Evolutionary conservation across 805 yeast genomes (phyloP), one percentile per base, ranked within the genome.

Genomic region (Ogataea degrootiae): DNA sequence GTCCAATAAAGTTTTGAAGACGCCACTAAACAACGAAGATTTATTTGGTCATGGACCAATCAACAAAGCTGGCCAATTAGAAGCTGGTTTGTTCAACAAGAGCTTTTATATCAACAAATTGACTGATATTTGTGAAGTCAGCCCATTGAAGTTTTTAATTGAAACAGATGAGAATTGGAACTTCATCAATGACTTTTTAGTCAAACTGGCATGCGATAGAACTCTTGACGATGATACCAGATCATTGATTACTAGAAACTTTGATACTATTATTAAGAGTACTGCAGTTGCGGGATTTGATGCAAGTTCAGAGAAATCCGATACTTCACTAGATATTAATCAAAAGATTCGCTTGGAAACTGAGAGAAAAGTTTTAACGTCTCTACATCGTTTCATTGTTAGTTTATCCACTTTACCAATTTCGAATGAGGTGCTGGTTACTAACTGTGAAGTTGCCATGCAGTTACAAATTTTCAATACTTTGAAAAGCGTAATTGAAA

Each of bases 401-500:
- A 65, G 65, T 1, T 60, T 84, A 37, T 64, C 76, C 14, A 55
- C 61, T 1, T 58, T 74, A 12, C 67, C 66, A 0, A 37, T 51
- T 46, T 70, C 80, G 1, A 57, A 59, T 19, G 82, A 77, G 51
- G 55, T 72, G 9, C 57, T 75, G 45, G 63, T 78, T 1, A 68
- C 78, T 46, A 79, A 79, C 52, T 76, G 82, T 33, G 89, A 85
- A 54, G 75, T 82, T 2, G 91, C 85, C 45, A 79, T 89, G 50
- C 80, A 84, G 50, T 73, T 85, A 16, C 75, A 75, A 29, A 66
- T 79, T 0, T 68, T 91, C 37, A 75, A 79, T 29, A 83, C 88
- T 0, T 63, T 92, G 44, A 85, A 82, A 59, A 80, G 75, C 31
- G 71, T 91, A n/a, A 72, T 92, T 33, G 95, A 90, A 57, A 82